Conservation (phyloP, 129 eudicot species). For the Kitagawia praeruptora region DNA sequence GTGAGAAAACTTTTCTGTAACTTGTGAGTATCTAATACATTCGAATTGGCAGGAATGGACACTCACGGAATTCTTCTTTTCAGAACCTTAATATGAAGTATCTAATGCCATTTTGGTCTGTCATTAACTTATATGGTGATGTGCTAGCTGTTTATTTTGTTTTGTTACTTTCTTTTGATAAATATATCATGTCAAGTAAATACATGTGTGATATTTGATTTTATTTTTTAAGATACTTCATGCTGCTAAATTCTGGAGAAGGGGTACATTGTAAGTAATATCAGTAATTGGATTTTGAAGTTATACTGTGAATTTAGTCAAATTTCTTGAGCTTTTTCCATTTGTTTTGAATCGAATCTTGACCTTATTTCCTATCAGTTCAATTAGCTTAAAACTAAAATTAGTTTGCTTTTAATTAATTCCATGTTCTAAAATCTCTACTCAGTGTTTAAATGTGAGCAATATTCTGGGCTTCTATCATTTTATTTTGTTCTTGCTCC, state of each 20-base stretch:
- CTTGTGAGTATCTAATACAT: constrained; percentile 6
- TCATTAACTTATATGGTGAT: background rate
- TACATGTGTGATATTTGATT: background rate
- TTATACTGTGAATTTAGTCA: background rate
- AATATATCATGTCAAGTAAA: background rate
- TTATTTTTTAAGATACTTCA: background rate
- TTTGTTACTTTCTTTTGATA: background rate
- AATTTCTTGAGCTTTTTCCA: background rate
- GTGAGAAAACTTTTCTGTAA: background rate
- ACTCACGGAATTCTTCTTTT: constrained; percentile 90
- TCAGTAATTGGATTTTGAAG: background rate
- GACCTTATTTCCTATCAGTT: background rate
- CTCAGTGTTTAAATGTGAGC: background rate
- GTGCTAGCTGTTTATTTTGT: background rate
- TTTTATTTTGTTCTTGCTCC: background rate
- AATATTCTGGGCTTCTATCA: background rate
- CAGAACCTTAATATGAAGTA: constrained; percentile 90
- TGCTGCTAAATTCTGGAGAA: background rate
- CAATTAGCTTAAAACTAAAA: background rate
- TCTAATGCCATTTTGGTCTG: constrained; percentile 8
- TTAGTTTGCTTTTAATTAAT: background rate
- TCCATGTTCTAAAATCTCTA: background rate
- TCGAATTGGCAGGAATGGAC: constrained; percentile 63
- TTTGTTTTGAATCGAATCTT: background rate
- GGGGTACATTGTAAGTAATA: background rate